Evolutionary conservation across 345 rosid genomes (phyloP).

Genomic region (Cardamine resedifolia): DNA sequence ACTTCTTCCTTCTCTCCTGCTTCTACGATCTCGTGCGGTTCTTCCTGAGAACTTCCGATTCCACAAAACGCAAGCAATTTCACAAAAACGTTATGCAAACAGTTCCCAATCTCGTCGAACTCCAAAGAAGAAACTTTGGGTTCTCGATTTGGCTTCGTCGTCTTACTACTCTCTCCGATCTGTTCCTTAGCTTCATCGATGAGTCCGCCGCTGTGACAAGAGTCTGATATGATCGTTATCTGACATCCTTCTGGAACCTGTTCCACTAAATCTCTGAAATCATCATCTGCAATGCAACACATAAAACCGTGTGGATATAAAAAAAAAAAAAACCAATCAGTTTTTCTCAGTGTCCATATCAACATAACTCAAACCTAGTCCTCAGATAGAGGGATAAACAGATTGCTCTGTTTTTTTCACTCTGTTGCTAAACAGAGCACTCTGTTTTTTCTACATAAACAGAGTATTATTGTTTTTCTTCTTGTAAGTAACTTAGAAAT

Average conservation of each 20-base stretch:
- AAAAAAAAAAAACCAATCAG: not conserved
- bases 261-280: conserved; percentile 30
- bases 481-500: not conserved
- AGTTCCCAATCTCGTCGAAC: conserved; percentile 46
- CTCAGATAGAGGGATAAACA: not conserved
- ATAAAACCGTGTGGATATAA: not conserved
- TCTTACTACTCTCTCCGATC: conserved; percentile 33
- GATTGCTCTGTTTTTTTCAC: not conserved
- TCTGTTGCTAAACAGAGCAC: not conserved
- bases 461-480: not conserved
- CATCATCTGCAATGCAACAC: conserved; percentile 28
- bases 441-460: not conserved
- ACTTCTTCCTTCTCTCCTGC: conserved; percentile 5
- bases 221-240: conserved; percentile 29
- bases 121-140: conserved; percentile 9
- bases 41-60: conserved; percentile 31
- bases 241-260: conserved; percentile 32
- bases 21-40: not conserved
- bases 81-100: conserved; percentile 47
- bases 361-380: not conserved
- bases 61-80: conserved; percentile 62
- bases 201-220: conserved; percentile 39
- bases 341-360: not conserved
- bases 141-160: conserved; percentile 15
- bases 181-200: conserved; percentile 38